Evolutionary conservation across 805 yeast species (phyloP), one percentile per base, ranked within the genome.

Genomic region (Tetrapisispora nanseiensis): DNA sequence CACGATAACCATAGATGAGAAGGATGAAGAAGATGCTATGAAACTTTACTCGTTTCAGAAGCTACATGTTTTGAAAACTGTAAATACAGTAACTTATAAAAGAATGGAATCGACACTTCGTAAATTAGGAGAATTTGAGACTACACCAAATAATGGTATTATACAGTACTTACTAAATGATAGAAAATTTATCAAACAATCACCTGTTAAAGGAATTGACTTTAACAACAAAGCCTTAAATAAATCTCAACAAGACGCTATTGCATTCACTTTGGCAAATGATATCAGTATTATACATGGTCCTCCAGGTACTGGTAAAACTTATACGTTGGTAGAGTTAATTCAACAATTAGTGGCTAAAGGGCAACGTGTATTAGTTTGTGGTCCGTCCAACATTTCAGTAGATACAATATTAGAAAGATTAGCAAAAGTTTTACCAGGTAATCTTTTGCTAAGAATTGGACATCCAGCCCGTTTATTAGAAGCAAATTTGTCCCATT

Each of bases 401-500:
- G 95, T 89, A 1, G 97, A 90, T 59, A 90, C 95, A 0, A 82
- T 90, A 13, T 62, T 89, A 37, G 97, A 90, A 59, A 67, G 97
- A 45, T 60, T 90, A 19, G 61, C 70, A 32, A 60, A 61, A 23
- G 62, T 69, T 31, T 55, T 70, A 32, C 68, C 68, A 1, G 68
- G 71, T 11, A 61, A 68, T 32, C 55, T 75, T 43, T 61, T 92
- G n/a, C 67, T 90, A 10, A 70, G 98, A 54, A 72, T 90, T 29
- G 98, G 97, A 0, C 97, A 92, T 59, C 97, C 97, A 0, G 95
- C 97, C 1, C 72, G 97, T 43, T 67, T 90, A 12, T 59, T 86
- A 15, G 72, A 74, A 1, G 53, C 71, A 0, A 81, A 78, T 42
- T 61, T 80, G 27, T 68, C 73, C 19, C 95, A 86, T 57, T 85